phyloP scores from a whole-genome alignment of 768 basidiomycete genomes.

The Pholiota molesta region DNA sequence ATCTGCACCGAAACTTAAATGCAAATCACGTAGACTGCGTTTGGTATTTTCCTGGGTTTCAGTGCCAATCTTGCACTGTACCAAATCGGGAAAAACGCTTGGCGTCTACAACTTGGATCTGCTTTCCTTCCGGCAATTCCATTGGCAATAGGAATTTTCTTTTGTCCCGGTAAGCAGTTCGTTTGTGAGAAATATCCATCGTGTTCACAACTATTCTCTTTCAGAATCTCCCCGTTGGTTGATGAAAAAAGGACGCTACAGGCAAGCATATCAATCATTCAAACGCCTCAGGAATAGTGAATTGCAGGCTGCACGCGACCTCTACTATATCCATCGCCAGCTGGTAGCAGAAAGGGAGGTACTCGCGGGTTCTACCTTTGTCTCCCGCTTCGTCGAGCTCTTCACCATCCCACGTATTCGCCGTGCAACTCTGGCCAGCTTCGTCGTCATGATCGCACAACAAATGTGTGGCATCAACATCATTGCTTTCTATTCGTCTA shows the following conservation, averaged over 20 bases:
- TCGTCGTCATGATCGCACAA: slow-evolving; percentile 65
- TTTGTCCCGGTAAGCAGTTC: slow-evolving; percentile 47
- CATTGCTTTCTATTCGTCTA: slow-evolving; percentile 75
- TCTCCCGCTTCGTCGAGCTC: slow-evolving; percentile 57
- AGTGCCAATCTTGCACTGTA: slow-evolving; percentile 61
- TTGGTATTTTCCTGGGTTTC: slow-evolving; percentile 76
- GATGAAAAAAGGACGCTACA: slow-evolving; percentile 72
- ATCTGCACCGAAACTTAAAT: not conserved
- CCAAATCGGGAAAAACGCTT: slow-evolving; percentile 59
- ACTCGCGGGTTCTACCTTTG: slow-evolving; percentile 47
- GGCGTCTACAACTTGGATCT: slow-evolving; percentile 79
- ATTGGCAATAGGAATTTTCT: slow-evolving; percentile 43
- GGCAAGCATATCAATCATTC: slow-evolving; percentile 63
- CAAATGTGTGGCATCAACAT: slow-evolving; percentile 83
- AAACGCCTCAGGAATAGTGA: slow-evolving; percentile 63
- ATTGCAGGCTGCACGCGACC: slow-evolving; percentile 76
- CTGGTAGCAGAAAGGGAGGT: slow-evolving; percentile 64
- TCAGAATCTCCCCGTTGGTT: slow-evolving; percentile 81
- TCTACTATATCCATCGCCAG: slow-evolving; percentile 71
- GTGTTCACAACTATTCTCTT: slow-evolving; percentile 11
- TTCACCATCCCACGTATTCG: slow-evolving; percentile 70
- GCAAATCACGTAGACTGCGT: slow-evolving; percentile 54
- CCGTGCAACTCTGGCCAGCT: slow-evolving; percentile 46
- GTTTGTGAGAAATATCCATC: slow-evolving; percentile 16
- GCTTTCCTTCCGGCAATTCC: slow-evolving; percentile 60